phyloP scores from a whole-genome alignment of 2,329 filamentous ascomycete species.

The Ceratocystis papillata region DNA sequence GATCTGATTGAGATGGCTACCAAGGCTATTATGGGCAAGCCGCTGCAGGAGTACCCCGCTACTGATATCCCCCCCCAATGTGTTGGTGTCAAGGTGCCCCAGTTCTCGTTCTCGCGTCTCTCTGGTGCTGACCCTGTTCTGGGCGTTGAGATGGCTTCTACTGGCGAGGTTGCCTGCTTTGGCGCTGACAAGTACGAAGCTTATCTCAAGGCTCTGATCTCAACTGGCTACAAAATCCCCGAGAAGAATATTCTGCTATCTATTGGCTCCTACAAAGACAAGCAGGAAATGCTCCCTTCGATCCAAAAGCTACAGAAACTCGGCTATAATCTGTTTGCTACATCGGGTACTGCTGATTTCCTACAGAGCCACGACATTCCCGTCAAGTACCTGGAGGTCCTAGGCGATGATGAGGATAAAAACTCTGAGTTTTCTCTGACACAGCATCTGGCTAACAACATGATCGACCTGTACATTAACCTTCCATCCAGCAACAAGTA shows the following conservation, averaged over 20 bases:
- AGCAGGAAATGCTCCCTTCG: constrained; percentile 91
- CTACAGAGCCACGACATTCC: constrained; percentile 83
- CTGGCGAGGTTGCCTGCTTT: constrained; percentile 94
- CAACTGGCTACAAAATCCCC: constrained; percentile 90
- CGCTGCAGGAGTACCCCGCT: constrained; percentile 71
- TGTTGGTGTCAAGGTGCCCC: constrained; percentile 94
- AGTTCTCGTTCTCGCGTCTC: constrained; percentile 96
- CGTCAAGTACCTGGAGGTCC: constrained; percentile 85
- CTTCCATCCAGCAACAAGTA: constrained; percentile 97
- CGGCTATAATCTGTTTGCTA: constrained; percentile 93
- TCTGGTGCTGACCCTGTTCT: constrained; percentile 92
- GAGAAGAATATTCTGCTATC: constrained; percentile 93
- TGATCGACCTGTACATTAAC: constrained; percentile 98
- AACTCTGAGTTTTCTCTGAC: constrained; percentile 95
- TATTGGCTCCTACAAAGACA: constrained; percentile 95
- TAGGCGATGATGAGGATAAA: constrained; percentile 69
- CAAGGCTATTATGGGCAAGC: constrained; percentile 83
- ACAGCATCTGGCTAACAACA: constrained; percentile 92
- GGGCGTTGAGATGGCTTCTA: constrained; percentile 98
- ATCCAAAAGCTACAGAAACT: constrained; percentile 80
- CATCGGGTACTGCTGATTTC: constrained; percentile 92
- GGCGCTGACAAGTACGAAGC: constrained; percentile 94
- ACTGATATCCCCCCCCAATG: constrained; percentile 66
- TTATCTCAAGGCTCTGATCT: constrained; percentile 90
- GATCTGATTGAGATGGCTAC: constrained; percentile 98